Evolutionary conservation across 2,329 filamentous ascomycete species (phyloP).

Genomic region (Epichloe sp.): DNA sequence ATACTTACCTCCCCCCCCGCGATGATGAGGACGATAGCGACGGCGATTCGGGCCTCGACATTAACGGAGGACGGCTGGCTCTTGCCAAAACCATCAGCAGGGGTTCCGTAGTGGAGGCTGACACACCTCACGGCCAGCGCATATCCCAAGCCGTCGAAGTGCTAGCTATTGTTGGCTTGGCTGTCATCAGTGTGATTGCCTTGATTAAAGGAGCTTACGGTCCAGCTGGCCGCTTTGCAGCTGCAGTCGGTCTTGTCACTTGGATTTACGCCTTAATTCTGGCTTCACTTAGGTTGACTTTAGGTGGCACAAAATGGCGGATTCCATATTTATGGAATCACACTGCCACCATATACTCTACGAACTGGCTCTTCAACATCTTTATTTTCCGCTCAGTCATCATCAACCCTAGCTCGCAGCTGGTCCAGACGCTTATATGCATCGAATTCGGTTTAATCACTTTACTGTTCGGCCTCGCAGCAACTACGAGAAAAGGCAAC

Average conservation of each 20-base stretch:
- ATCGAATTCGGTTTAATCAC: constrained; percentile 63
- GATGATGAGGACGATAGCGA: constrained; percentile 43
- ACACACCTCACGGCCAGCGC: constrained; percentile 62
- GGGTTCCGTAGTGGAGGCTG: constrained; percentile 55
- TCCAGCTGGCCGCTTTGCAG: constrained; percentile 42
- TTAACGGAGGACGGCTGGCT: constrained; percentile 42
- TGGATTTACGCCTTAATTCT: constrained; percentile 76
- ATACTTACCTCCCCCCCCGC: constrained; percentile 36
- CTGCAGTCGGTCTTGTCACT: constrained; percentile 52
- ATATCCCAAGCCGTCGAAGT: constrained; percentile 62
- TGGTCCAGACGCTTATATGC: constrained; percentile 52
- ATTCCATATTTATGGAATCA: constrained; percentile 81
- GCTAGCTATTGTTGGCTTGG: constrained; percentile 55
- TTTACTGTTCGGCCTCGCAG: constrained; percentile 59
- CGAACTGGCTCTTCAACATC: constrained; percentile 67
- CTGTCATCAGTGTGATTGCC: constrained; percentile 55
- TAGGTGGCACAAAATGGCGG: constrained; percentile 49
- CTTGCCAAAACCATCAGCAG: constrained; percentile 48
- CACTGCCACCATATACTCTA: constrained; percentile 69
- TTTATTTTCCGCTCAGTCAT: constrained; percentile 75
- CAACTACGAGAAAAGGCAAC: constrained; percentile 83
- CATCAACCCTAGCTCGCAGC: constrained; percentile 56
- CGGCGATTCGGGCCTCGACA: constrained; percentile 42
- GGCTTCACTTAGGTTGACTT: constrained; percentile 57
- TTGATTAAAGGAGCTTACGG: constrained; percentile 49